Percentiles rank a stretch among this genome's conserved stretches.
Evolutionary conservation across 2,329 filamentous ascomycete genomes (phyloP).

Genomic region (Claviceps humidiphila): DNA sequence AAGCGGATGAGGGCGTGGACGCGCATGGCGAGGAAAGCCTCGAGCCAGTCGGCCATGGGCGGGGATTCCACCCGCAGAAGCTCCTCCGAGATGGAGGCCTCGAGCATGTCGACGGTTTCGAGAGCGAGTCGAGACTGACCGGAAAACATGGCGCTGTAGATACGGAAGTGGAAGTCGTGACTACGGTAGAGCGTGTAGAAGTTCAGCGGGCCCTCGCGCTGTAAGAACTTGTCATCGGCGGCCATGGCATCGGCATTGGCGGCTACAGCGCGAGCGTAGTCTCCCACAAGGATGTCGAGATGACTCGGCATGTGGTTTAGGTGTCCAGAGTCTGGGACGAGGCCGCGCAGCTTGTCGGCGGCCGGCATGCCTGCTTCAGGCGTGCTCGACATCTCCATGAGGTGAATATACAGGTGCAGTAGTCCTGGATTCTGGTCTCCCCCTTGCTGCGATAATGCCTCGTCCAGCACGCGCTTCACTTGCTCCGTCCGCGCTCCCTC

Average conservation of each 20-base stretch:
- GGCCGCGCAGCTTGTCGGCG: slow-evolving; percentile 47
- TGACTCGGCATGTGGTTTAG: slow-evolving; percentile 68
- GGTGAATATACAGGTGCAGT: slow-evolving; percentile 63
- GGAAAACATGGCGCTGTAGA: slow-evolving; percentile 69
- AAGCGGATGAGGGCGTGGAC: slow-evolving; percentile 62
- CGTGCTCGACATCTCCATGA: slow-evolving; percentile 61
- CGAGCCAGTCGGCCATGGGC: slow-evolving; percentile 69
- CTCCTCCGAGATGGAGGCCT: slow-evolving; percentile 47
- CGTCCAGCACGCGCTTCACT: slow-evolving; percentile 21
- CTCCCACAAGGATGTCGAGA: slow-evolving; percentile 58
- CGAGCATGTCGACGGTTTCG: slow-evolving; percentile 44
- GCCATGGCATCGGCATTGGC: slow-evolving; percentile 54
- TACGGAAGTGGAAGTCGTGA: slow-evolving; percentile 62
- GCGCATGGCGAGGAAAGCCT: slow-evolving; percentile 54
- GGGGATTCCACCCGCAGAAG: slow-evolving; percentile 51
- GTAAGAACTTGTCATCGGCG: slow-evolving; percentile 55
- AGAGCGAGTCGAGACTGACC: slow-evolving; percentile 51
- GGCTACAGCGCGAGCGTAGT: slow-evolving; percentile 52
- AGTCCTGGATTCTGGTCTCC: slow-evolving; percentile 50
- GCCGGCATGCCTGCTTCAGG: slow-evolving; percentile 49
- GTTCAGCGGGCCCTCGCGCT: slow-evolving; percentile 44
- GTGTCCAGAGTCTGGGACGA: slow-evolving; percentile 59
- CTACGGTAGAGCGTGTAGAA: slow-evolving; percentile 68
- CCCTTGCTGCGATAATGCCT: slow-evolving; percentile 31
- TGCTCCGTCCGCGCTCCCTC: slow-evolving; percentile 20